These are phyloP conservation scores for Sclerotiophoma versabilis DNA, from an alignment of 2,329 filamentous ascomycete genomes.

Conservation along the genomic window DNA sequence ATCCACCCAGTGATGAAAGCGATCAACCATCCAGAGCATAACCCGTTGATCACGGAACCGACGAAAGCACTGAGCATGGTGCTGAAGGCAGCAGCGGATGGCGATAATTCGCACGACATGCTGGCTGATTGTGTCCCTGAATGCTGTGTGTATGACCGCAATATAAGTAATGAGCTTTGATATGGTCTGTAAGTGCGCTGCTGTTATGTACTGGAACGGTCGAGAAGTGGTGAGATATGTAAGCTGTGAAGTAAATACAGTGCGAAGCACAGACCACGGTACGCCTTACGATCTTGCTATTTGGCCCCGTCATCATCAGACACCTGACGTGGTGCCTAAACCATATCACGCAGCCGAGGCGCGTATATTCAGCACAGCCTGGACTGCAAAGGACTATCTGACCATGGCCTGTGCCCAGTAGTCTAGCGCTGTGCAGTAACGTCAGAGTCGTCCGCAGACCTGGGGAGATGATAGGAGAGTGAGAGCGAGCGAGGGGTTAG, in stretches of 20 bases:
- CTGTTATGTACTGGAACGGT: background rate
- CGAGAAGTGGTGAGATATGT: background rate
- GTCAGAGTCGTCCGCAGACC: no score
- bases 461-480: no score
- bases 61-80: conserved; percentile 3
- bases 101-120: conserved; percentile 3
- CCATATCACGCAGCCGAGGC: no score
- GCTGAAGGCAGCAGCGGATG: conserved; percentile 2
- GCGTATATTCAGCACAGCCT: no score
- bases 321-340: no score
- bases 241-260: background rate
- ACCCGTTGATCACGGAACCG: conserved; percentile 3
- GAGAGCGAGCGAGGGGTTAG: no score
- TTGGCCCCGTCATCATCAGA: no score
- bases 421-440: no score
- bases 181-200: background rate
- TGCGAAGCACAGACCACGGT: no score
- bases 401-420: no score
- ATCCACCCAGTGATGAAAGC: conserved; percentile 6
- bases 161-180: no score
- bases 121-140: background rate
- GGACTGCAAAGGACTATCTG: no score
- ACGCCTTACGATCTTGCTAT: background rate
- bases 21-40: background rate
- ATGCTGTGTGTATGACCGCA: background rate